A percentile compares a stretch with the other conserved stretches of the same genome.
Conservation (phyloP, 75 land plant genomes). For the Pinus taeda region DNA sequence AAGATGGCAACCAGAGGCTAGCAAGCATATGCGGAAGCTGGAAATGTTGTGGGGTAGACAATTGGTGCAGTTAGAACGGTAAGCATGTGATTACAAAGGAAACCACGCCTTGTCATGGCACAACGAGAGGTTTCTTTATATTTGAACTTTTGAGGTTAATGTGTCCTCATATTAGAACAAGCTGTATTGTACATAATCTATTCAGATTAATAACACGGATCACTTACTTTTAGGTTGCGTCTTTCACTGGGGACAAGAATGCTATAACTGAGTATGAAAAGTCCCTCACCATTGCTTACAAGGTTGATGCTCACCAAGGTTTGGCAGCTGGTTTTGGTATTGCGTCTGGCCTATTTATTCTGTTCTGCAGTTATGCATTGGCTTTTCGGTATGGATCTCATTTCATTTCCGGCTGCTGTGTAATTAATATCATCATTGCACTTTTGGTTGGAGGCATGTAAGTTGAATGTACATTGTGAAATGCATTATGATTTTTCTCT, state of each 20-base stretch:
- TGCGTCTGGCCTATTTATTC: constrained; percentile 43
- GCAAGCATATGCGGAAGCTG: constrained; percentile 50
- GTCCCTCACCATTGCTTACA: constrained; percentile 58
- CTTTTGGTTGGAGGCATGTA: constrained; percentile 83
- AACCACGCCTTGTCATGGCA: not conserved
- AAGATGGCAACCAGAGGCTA: constrained; percentile 37
- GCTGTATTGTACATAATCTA: too few relatives aligned
- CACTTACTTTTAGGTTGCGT: constrained; percentile 24
- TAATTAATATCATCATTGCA: constrained; percentile 72
- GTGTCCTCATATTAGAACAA: too few relatives aligned
- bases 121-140: too few relatives aligned
- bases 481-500: not conserved
- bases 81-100: not conserved
- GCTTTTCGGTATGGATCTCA: constrained; percentile 80
- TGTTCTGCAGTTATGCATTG: constrained; percentile 63
- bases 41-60: constrained; percentile 46
- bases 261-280: constrained; percentile 52
- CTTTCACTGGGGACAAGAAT: constrained; percentile 55
- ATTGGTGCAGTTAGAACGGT: constrained; percentile 55
- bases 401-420: constrained; percentile 59
- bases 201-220: too few relatives aligned
- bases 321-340: constrained; percentile 66
- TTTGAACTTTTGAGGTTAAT: too few relatives aligned
- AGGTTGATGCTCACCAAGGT: constrained; percentile 56
- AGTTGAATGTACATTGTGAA: constrained; percentile 21